Percentiles rank a stretch among this genome's conserved stretches.
phyloP scores from a whole-genome alignment of 352 stramenopile genomes.

The Pythium coloratum region DNA sequence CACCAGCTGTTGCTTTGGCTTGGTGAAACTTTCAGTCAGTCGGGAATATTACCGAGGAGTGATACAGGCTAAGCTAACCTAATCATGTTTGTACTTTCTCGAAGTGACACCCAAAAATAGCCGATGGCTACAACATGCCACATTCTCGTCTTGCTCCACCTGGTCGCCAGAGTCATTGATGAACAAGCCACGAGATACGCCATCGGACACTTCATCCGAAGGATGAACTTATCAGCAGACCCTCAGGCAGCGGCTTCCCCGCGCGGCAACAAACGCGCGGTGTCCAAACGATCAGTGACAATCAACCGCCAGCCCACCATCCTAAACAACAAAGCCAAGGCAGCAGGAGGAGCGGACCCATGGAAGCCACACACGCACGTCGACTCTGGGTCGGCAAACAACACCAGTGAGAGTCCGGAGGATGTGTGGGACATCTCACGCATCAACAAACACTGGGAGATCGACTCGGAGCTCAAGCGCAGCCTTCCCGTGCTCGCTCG shows the following conservation, averaged over 20 bases:
- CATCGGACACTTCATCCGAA: background rate
- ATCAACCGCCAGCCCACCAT: background rate
- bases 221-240: background rate
- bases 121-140: background rate
- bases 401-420: slow-evolving; percentile 4
- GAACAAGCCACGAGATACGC: background rate
- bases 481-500: slow-evolving; percentile 61
- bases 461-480: slow-evolving; percentile 56
- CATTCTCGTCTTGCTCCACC: background rate
- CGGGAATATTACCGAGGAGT: background rate
- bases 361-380: slow-evolving; percentile 21
- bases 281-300: background rate
- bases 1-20: background rate
- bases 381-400: background rate
- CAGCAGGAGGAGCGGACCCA: background rate
- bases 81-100: slow-evolving; percentile 2
- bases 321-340: background rate
- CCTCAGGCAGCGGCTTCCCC: background rate
- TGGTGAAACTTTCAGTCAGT: background rate
- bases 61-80: background rate
- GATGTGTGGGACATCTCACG: slow-evolving; percentile 66
- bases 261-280: background rate
- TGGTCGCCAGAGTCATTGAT: background rate
- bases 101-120: background rate
- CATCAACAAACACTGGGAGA: slow-evolving; percentile 75